A percentile compares a stretch with the other conserved stretches of the same genome.
Evolutionary conservation across 2,329 filamentous ascomycete species (phyloP).

Genomic region (Hortaea werneckii): DNA sequence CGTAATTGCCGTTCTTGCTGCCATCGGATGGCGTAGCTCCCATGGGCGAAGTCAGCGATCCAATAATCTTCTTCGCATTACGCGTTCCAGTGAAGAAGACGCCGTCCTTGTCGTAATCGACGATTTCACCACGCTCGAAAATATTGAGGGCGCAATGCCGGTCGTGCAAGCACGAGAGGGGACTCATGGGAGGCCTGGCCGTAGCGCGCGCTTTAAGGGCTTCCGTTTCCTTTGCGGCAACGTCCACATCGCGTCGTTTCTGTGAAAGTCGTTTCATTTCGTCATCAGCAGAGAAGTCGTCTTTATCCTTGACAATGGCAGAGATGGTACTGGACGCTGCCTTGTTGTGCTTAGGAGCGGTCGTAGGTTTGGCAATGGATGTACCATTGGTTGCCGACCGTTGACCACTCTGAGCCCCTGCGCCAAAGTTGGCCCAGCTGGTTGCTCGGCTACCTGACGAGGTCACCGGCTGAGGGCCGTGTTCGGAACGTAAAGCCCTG

Average conservation of each 20-base stretch:
- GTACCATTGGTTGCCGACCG: not conserved
- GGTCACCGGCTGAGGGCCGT: slow-evolving; percentile 19
- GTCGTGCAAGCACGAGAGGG: slow-evolving; percentile 66
- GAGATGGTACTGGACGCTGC: slow-evolving; percentile 11
- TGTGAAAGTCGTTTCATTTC: slow-evolving; percentile 86
- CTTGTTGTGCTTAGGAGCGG: slow-evolving; percentile 3
- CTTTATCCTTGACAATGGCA: slow-evolving; percentile 50
- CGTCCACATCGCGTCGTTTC: slow-evolving; percentile 84
- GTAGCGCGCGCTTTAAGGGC: slow-evolving; percentile 74
- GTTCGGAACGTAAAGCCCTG: slow-evolving; percentile 19
- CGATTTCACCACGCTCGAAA: slow-evolving; percentile 91
- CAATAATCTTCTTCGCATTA: slow-evolving; percentile 83
- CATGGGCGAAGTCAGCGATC: slow-evolving; percentile 42
- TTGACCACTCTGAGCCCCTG: slow-evolving; percentile 2
- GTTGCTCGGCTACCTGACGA: slow-evolving; percentile 16
- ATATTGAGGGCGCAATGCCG: slow-evolving; percentile 69
- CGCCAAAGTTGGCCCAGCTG: slow-evolving; percentile 19
- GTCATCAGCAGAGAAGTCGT: slow-evolving; percentile 78
- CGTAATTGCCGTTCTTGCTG: slow-evolving; percentile 71
- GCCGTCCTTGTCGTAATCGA: slow-evolving; percentile 71
- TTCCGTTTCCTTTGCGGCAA: slow-evolving; percentile 80
- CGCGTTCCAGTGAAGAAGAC: slow-evolving; percentile 92
- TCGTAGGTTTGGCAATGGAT: not conserved
- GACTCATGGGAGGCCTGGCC: slow-evolving; percentile 73
- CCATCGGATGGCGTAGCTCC: slow-evolving; percentile 7